Percentiles rank a stretch among this genome's conserved stretches.
Evolutionary conservation across 352 stramenopile species (phyloP).

Genomic region (Hyaloperonospora brassicae): DNA sequence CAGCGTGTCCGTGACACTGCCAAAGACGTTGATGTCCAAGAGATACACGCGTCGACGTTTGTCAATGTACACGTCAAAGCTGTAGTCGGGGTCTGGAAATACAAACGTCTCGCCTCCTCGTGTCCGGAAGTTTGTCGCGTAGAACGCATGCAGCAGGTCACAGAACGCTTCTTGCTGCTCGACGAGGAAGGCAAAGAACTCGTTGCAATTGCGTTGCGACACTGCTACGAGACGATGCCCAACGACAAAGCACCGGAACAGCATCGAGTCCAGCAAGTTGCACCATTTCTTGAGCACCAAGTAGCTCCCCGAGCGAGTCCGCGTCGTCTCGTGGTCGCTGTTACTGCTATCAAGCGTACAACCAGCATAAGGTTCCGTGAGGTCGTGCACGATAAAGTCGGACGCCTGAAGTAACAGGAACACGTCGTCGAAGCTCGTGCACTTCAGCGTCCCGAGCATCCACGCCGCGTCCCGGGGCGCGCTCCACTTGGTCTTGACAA

Average conservation of each 20-base stretch:
- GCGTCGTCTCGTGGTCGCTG: constrained; percentile 13
- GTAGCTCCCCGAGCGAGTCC: constrained; percentile 26
- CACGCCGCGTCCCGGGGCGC: constrained; percentile 88
- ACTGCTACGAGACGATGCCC: constrained; percentile 74
- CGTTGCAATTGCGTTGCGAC: constrained; percentile 87
- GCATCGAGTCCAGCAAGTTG: constrained; percentile 91
- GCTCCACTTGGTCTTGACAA: constrained; percentile 94
- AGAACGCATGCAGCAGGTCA: constrained; percentile 63
- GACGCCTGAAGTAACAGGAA: constrained; percentile 76
- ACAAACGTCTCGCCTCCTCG: constrained; percentile 16
- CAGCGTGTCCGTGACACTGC: constrained; percentile 86
- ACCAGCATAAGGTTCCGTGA: constrained; percentile 77
- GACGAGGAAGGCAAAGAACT: constrained; percentile 87
- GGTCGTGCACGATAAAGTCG: constrained; percentile 88
- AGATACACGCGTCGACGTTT: constrained; percentile 88
- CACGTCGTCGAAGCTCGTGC: constrained; percentile 73
- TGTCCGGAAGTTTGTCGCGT: constrained; percentile 37
- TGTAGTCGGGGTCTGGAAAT: constrained; percentile 75
- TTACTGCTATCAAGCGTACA: constrained; percentile 18
- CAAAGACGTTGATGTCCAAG: constrained; percentile 94
- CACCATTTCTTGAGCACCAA: constrained; percentile 94
- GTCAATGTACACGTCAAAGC: constrained; percentile 93
- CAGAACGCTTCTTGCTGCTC: constrained; percentile 65
- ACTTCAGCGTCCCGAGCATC: constrained; percentile 83
- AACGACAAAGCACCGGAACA: constrained; percentile 92